Conservation (phyloP, 177 flowering plant genomes). For the Telopea speciosissima region DNA sequence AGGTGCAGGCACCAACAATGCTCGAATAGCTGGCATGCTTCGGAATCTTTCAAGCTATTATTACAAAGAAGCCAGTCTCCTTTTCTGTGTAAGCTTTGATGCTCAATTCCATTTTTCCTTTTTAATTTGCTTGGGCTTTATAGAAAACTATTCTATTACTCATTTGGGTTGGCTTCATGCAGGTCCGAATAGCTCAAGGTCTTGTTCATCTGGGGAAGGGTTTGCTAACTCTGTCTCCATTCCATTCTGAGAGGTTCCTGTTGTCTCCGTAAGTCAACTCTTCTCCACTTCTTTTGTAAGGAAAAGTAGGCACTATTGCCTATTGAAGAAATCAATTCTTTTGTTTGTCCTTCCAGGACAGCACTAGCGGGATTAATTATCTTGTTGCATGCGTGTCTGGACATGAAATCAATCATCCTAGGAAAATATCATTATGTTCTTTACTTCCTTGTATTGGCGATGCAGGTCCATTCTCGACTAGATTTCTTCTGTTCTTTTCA, state of each 20-base stretch:
- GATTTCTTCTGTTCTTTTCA: neutral
- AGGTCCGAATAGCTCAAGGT: constrained; percentile 99
- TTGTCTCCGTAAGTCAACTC: constrained; percentile 71
- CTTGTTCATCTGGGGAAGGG: constrained; percentile 98
- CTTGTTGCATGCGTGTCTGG: constrained; percentile 83
- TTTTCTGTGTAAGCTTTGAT: constrained; percentile 67
- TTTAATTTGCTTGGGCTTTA: neutral
- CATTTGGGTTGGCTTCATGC: constrained; percentile 15
- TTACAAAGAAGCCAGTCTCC: constrained; percentile 93
- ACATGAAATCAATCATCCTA: constrained; percentile 81
- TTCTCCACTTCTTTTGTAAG: neutral
- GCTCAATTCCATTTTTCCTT: neutral
- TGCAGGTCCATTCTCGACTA: constrained; percentile 60
- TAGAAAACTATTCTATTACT: too few relatives aligned
- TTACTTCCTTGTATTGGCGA: constrained; percentile 83
- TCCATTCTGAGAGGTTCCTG: constrained; percentile 87
- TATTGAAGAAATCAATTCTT: neutral
- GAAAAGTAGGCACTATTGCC: neutral
- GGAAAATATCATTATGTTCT: constrained; percentile 92
- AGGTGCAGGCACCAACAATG: constrained; percentile 99
- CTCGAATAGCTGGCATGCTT: constrained; percentile 97
- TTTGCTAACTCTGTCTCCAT: constrained; percentile 81
- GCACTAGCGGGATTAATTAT: constrained; percentile 85
- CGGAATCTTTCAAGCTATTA: constrained; percentile 97
- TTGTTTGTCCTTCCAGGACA: constrained; percentile 37